Percentiles rank a stretch among this genome's conserved stretches.
Conservation (phyloP, 495 filamentous ascomycete species). For the Aspergillus cavernicola region DNA sequence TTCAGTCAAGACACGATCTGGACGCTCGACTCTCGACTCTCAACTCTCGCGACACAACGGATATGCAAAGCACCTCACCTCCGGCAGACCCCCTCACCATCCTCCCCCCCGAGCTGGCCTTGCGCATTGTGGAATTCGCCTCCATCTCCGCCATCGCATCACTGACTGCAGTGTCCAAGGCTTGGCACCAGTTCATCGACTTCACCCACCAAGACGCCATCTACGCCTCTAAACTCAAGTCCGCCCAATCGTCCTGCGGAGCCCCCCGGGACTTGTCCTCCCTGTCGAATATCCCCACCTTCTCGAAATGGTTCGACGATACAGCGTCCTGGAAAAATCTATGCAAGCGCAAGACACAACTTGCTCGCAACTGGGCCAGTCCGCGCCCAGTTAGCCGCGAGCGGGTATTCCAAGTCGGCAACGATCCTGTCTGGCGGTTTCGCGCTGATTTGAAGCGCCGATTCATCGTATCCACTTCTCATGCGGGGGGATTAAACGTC, state of each 20-base stretch:
- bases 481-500: constrained; percentile 36
- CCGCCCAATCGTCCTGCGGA: constrained; percentile 16
- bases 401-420: constrained; percentile 34
- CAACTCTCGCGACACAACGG: no score
- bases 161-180: constrained; percentile 31
- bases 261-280: constrained; percentile 23
- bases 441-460: constrained; percentile 38
- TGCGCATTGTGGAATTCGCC: constrained; percentile 35
- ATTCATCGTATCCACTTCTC: constrained; percentile 36
- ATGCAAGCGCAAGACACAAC: constrained; percentile 34
- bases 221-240: constrained; percentile 31
- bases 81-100: constrained; percentile 28
- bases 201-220: constrained; percentile 39
- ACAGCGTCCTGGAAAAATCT: constrained; percentile 36
- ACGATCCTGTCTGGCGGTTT: constrained; percentile 40
- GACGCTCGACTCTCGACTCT: no score
- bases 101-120: constrained; percentile 36
- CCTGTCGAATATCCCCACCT: constrained; percentile 17
- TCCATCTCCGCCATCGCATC: constrained; percentile 30
- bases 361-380: constrained; percentile 34
- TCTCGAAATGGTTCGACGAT: constrained; percentile 23
- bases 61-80: neutral
- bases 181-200: constrained; percentile 42
- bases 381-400: constrained; percentile 26
- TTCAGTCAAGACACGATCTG: no score